Conservation (phyloP, 2,329 filamentous ascomycete genomes). For the Cladosporium sp. region DNA sequence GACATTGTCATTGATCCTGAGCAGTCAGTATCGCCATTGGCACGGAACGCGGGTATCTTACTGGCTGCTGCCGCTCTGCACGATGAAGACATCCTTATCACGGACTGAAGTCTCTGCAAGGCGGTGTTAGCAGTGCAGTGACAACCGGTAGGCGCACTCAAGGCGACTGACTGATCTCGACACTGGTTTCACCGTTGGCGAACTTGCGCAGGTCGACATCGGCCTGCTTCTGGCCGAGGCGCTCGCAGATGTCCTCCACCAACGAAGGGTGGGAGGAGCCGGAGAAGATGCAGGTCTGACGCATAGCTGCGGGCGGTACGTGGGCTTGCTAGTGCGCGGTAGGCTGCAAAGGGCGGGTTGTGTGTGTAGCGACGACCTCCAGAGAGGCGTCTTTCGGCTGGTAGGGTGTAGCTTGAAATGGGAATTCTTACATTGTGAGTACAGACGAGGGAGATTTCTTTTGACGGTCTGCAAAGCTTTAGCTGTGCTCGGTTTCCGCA, state of each 20-base stretch:
- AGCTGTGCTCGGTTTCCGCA: background rate
- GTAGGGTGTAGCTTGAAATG: constrained; percentile 1
- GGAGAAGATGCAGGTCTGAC: constrained; percentile 64
- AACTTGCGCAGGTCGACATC: constrained; percentile 62
- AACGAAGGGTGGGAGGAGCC: constrained; percentile 62
- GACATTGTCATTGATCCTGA: constrained; percentile 89
- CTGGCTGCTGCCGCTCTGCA: constrained; percentile 90
- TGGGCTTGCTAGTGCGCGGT: background rate
- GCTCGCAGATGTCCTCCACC: constrained; percentile 62
- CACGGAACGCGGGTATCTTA: constrained; percentile 27
- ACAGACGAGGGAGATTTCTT: background rate
- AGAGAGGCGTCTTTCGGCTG: constrained; percentile 20
- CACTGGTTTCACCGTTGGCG: constrained; percentile 66
- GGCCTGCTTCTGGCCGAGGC: constrained; percentile 57
- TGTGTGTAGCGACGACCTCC: constrained; percentile 16
- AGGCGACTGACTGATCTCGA: constrained; percentile 54
- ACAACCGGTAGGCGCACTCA: background rate
- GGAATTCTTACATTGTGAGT: constrained; percentile 4
- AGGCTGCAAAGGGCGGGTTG: background rate
- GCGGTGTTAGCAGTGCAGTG: constrained; percentile 20
- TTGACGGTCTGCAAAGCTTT: background rate
- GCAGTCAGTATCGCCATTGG: constrained; percentile 15
- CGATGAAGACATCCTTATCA: constrained; percentile 98
- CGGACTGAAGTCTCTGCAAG: constrained; percentile 63
- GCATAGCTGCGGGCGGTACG: constrained; percentile 44